Conservation (phyloP, 257 asterid genomes). For the Anisodus tanguticus region DNA sequence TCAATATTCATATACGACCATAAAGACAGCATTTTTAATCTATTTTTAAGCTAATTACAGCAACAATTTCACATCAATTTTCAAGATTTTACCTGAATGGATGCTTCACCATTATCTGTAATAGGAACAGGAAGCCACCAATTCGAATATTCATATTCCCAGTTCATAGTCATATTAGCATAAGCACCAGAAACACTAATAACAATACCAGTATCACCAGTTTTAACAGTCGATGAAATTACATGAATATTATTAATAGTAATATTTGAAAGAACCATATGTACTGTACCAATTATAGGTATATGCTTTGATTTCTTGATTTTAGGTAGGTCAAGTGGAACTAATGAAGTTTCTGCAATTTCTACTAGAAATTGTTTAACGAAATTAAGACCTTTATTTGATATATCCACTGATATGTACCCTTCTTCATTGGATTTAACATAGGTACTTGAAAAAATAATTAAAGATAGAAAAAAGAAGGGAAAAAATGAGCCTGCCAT, state of each 20-base stretch:
- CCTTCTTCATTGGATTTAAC: conserved; percentile 62
- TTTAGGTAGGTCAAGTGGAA: conserved; percentile 73
- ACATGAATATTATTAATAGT: conserved; percentile 55
- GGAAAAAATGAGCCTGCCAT: conserved; percentile 44
- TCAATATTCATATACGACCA: not conserved
- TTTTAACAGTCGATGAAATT: conserved; percentile 61
- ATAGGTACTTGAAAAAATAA: conserved; percentile 33
- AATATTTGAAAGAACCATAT: conserved; percentile 56
- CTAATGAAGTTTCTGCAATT: conserved; percentile 63
- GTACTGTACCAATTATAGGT: conserved; percentile 71
- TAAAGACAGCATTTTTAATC: conserved; percentile 3
- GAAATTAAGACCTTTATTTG: conserved; percentile 81
- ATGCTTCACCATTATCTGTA: conserved; percentile 75
- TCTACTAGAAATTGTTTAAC: conserved; percentile 62
- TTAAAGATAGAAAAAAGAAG: conserved; percentile 33
- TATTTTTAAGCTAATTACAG: not conserved
- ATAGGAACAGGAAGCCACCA: conserved; percentile 68
- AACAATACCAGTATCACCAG: conserved; percentile 72
- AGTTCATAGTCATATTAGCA: conserved; percentile 73
- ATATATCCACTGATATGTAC: conserved; percentile 55
- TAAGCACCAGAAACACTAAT: conserved; percentile 79
- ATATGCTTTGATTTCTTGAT: conserved; percentile 60
- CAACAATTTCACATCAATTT: not conserved
- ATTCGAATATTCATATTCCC: conserved; percentile 74
- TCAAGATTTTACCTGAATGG: conserved; percentile 59